Base-by-base conservation (phyloP, 225 moss, liverwort and hornwort genomes). In the Climacium dendroides region DNA sequence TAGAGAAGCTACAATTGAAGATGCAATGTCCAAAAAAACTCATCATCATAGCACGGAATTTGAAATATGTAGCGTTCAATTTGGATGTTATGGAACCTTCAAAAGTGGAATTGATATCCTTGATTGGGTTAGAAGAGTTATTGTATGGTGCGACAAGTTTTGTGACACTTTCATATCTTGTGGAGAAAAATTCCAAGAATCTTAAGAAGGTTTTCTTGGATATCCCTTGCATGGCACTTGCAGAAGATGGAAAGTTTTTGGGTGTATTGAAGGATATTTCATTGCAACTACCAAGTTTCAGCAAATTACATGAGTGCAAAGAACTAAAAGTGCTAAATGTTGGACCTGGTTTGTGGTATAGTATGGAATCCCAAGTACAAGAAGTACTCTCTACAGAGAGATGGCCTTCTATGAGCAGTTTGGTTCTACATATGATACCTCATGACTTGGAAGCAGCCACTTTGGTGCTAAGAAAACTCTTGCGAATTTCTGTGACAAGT, bases 191-290 rank as follows among this genome's bases (percentile, higher is more conserved):
- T 63, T 0, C 3, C 1, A 85, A 4, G 7, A 61, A 34, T 13
- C 58, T 93, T 1, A 26, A n/a, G 15, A 96, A 89, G 35, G 4
- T 96, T 0, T 96, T 95, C 57, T 24, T 96, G 39, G 95, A 96
- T 47, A 86, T 94, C 2, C 96, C 96, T 3, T 95, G 95, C 58
- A 95, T 96, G 96, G 84, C 89, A 0, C 89, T 95, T 5, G 94
- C 88, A 0, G 96, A 96, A 25, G 93, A 88, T 66, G 96, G 96
- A 16, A 87, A 3, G 5, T 96, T 92, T 87, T 75, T 85, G 62
- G 90, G 91, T 13, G 92, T 93, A 7, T 25, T 90, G 76, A 85
- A 88, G 23, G 88, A 85, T 1, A 37, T 50, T 2, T 5, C 25
- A 0, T 61, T 94, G 50, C 64, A 71, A 0, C 39, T 94, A 11